phyloP scores from a whole-genome alignment of 768 basidiomycete species.

The Tricholoma furcatifolium region DNA sequence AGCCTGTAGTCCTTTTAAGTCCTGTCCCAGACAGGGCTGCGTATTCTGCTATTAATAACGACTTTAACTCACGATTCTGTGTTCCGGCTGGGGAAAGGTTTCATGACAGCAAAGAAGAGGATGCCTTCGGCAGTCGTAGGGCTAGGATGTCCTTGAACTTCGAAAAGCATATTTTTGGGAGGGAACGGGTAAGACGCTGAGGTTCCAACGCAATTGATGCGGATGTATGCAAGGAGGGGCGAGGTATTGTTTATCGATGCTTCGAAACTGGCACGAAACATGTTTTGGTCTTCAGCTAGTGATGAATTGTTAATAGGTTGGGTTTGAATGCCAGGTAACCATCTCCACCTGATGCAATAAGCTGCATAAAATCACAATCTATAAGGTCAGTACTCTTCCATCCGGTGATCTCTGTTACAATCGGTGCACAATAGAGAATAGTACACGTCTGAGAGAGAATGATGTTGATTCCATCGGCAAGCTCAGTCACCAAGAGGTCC shows the following conservation, averaged over 20 bases:
- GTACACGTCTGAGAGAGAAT: slow-evolving; percentile 62
- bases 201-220: slow-evolving; percentile 49
- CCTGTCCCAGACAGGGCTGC: neutral
- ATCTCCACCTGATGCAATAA: slow-evolving; percentile 57
- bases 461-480: slow-evolving; percentile 70
- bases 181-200: slow-evolving; percentile 18
- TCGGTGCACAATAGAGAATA: slow-evolving; percentile 68
- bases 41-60: neutral
- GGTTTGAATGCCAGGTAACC: neutral
- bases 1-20: slow-evolving; percentile 41
- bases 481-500: slow-evolving; percentile 73
- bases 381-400: slow-evolving; percentile 76
- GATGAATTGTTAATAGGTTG: slow-evolving; percentile 2
- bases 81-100: slow-evolving; percentile 75
- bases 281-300: slow-evolving; percentile 56
- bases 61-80: slow-evolving; percentile 69
- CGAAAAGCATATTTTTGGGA: slow-evolving; percentile 59
- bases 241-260: slow-evolving; percentile 47
- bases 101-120: slow-evolving; percentile 74
- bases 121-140: slow-evolving; percentile 40
- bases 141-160: slow-evolving; percentile 67
- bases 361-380: slow-evolving; percentile 61
- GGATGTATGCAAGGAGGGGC: slow-evolving; percentile 59
- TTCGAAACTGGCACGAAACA: slow-evolving; percentile 57
- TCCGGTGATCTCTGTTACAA: slow-evolving; percentile 70